These are phyloP conservation scores for Thraustochytrium sp. DNA, from an alignment of 352 stramenopile species.

Conservation along the genomic window DNA sequence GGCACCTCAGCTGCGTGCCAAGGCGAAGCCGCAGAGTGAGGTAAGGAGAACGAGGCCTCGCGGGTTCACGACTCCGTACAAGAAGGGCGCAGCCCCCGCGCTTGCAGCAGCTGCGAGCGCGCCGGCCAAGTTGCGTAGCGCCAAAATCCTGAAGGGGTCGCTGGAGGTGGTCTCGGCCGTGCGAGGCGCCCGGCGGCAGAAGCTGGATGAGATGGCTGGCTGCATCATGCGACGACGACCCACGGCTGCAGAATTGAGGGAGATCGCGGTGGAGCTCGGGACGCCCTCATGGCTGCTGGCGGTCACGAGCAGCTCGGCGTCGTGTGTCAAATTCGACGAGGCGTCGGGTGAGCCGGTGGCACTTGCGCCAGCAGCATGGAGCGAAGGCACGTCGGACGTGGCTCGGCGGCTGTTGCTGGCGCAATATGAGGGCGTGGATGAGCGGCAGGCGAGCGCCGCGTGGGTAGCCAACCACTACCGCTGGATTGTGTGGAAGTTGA, in stretches of 20 bases:
- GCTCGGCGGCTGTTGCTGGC: neutral
- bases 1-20: neutral
- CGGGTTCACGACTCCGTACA: neutral
- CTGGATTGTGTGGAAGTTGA: conserved; percentile 13
- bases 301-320: neutral
- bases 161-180: neutral
- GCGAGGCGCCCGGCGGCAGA: neutral
- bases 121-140: neutral
- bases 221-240: neutral
- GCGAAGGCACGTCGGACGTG: neutral
- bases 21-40: neutral
- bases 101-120: neutral
- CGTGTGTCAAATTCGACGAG: neutral
- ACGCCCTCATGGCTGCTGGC: neutral
- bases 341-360: neutral
- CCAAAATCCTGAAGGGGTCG: neutral
- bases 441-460: neutral
- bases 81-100: neutral
- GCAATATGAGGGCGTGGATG: neutral
- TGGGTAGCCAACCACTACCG: conserved; percentile 16
- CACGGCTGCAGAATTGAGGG: neutral
- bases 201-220: neutral
- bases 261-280: neutral
- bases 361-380: neutral
- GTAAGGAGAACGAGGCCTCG: neutral